phyloP scores from a whole-genome alignment of 441 rosid species.

The Arabidopsis hybrid region DNA sequence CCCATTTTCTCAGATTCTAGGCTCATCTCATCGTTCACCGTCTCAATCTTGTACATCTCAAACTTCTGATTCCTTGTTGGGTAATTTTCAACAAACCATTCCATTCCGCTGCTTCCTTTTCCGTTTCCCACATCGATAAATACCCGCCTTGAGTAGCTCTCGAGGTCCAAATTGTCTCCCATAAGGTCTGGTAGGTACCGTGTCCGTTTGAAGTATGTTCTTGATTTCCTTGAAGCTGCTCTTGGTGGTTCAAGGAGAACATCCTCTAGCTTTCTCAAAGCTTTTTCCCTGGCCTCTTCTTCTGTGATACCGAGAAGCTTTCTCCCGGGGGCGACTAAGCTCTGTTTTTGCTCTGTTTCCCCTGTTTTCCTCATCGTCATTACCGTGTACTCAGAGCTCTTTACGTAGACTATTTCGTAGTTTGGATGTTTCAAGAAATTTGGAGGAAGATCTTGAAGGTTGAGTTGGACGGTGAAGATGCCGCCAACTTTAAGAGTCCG shows the following conservation, averaged over 20 bases:
- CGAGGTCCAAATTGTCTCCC: conserved; percentile 66
- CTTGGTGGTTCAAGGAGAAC: conserved; percentile 85
- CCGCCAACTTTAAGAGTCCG: conserved; percentile 66
- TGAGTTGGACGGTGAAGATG: conserved; percentile 49
- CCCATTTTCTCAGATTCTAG: conserved; percentile 50
- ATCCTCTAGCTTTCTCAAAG: conserved; percentile 67
- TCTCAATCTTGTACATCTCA: conserved; percentile 77
- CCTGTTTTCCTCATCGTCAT: conserved; percentile 61
- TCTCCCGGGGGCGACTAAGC: conserved; percentile 40
- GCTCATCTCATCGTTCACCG: conserved; percentile 53
- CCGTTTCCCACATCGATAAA: conserved; percentile 72
- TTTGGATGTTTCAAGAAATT: conserved; percentile 53
- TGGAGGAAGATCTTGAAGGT: conserved; percentile 40
- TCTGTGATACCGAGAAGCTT: conserved; percentile 48
- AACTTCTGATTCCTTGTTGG: conserved; percentile 71
- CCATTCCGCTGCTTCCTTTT: conserved; percentile 55
- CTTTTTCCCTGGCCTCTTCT: conserved; percentile 57
- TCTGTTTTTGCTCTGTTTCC: neutral
- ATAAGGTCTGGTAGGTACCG: conserved; percentile 66
- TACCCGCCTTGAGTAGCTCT: conserved; percentile 64
- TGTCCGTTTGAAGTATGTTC: conserved; percentile 61
- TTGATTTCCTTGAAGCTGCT: conserved; percentile 67
- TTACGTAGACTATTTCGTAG: conserved; percentile 58
- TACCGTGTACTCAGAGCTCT: conserved; percentile 47
- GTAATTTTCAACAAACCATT: conserved; percentile 74